Percentiles rank a stretch among this genome's conserved stretches.
phyloP scores from a whole-genome alignment of 768 basidiomycete genomes.

The Mycena albidolilacea region DNA sequence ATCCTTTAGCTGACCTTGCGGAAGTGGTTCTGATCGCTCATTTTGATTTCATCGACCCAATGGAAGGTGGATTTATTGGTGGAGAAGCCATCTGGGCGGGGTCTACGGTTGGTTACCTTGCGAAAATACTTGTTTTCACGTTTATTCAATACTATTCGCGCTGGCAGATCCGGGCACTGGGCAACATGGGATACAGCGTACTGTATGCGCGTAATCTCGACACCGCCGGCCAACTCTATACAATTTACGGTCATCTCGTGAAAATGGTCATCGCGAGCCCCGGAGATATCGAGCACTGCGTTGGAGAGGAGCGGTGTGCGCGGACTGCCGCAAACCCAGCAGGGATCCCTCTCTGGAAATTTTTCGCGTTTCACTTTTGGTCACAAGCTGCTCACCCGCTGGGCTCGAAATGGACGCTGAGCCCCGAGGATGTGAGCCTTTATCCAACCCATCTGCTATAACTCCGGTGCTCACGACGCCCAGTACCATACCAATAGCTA shows the following conservation, averaged over 20 bases:
- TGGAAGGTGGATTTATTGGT: conserved; percentile 42
- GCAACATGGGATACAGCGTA: conserved; percentile 43
- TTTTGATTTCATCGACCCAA: conserved; percentile 44
- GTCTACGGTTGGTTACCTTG: conserved; percentile 43
- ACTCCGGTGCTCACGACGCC: too few relatives aligned
- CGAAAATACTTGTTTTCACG: too few relatives aligned
- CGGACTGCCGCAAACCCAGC: neutral
- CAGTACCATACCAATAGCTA: conserved; percentile 6
- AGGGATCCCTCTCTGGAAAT: conserved; percentile 11
- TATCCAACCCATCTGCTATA: too few relatives aligned
- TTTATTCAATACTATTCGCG: too few relatives aligned
- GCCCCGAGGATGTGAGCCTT: conserved; percentile 22
- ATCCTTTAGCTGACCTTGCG: neutral
- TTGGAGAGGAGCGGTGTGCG: neutral
- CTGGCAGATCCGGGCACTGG: conserved; percentile 41
- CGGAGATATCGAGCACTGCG: neutral
- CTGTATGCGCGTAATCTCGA: conserved; percentile 33
- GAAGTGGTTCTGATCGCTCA: conserved; percentile 49
- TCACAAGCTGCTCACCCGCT: neutral
- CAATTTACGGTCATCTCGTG: conserved; percentile 49
- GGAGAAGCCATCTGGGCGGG: conserved; percentile 52
- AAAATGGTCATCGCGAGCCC: conserved; percentile 42
- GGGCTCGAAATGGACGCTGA: conserved; percentile 10
- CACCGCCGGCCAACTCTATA: conserved; percentile 46
- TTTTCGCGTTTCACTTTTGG: neutral